Evolutionary conservation across 2,329 filamentous ascomycete species (phyloP).

Genomic region (Pestalotiopsis sp.): DNA sequence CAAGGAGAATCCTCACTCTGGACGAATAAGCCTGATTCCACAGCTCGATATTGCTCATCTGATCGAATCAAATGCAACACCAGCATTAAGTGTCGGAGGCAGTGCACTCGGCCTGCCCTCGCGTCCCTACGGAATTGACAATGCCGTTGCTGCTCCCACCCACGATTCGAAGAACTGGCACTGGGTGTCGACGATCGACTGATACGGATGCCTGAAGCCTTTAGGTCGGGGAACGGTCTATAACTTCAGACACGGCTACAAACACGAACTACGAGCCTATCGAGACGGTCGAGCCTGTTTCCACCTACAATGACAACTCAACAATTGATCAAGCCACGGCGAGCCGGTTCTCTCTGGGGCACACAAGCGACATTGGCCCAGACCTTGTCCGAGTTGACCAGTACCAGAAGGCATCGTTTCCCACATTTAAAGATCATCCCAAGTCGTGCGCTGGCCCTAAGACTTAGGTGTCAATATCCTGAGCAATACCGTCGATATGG

Average conservation of each 20-base stretch:
- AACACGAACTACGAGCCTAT: neutral
- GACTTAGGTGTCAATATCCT: constrained; percentile 22
- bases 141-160: neutral
- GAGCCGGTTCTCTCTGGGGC: constrained; percentile 15
- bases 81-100: neutral
- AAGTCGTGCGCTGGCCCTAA: constrained; percentile 26
- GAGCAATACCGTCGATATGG: constrained; percentile 18
- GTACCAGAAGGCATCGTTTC: constrained; percentile 19
- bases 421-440: constrained; percentile 22
- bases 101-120: neutral
- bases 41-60: neutral
- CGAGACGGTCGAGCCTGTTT: neutral
- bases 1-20: neutral
- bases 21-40: neutral
- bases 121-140: neutral
- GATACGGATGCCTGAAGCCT: neutral
- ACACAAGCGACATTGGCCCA: constrained; percentile 18
- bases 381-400: constrained; percentile 25
- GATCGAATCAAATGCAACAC: neutral
- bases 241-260: no score
- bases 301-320: neutral
- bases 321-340: neutral
- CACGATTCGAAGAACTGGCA: neutral
- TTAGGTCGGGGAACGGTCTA: no score
- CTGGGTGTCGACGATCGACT: neutral